Evolutionary conservation across 2,329 filamentous ascomycete genomes (phyloP).

Genomic region (Pseudogymnoascus sp.): DNA sequence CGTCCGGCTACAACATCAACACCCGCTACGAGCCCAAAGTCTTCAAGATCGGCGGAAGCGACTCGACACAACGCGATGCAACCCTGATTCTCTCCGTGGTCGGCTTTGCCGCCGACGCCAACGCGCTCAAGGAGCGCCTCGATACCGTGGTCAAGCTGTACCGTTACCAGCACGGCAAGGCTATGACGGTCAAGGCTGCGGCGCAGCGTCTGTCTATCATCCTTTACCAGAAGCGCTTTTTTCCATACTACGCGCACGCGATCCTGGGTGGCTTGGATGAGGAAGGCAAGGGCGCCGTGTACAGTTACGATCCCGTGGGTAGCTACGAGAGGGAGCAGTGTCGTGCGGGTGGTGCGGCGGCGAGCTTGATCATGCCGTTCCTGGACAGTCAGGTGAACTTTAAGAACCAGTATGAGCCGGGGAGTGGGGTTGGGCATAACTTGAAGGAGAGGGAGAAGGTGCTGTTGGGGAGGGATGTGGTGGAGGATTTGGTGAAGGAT

Average conservation of each 20-base stretch:
- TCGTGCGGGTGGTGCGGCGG: conserved; percentile 83
- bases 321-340: conserved; percentile 97
- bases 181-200: conserved; percentile 89
- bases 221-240: conserved; percentile 95
- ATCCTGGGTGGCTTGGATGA: conserved; percentile 93
- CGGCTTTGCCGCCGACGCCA: conserved; percentile 89
- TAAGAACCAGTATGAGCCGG: conserved; percentile 95
- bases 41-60: conserved; percentile 92
- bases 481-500: conserved; percentile 86
- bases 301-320: conserved; percentile 95
- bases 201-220: conserved; percentile 92
- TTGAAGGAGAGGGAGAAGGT: conserved; percentile 62
- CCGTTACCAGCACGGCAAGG: conserved; percentile 94
- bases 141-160: conserved; percentile 98
- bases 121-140: conserved; percentile 86
- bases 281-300: conserved; percentile 86
- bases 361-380: conserved; percentile 97
- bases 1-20: conserved; percentile 98
- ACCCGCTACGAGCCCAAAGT: conserved; percentile 91
- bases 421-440: conserved; percentile 73
- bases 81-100: conserved; percentile 88
- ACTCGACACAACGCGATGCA: conserved; percentile 73
- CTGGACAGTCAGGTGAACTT: conserved; percentile 99
- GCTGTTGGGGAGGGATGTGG: conserved; percentile 62
- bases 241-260: conserved; percentile 95